A percentile compares a stretch with the other conserved stretches of the same genome.
Conservation (phyloP, 75 land plant species). For the Cryptomeria japonica region DNA sequence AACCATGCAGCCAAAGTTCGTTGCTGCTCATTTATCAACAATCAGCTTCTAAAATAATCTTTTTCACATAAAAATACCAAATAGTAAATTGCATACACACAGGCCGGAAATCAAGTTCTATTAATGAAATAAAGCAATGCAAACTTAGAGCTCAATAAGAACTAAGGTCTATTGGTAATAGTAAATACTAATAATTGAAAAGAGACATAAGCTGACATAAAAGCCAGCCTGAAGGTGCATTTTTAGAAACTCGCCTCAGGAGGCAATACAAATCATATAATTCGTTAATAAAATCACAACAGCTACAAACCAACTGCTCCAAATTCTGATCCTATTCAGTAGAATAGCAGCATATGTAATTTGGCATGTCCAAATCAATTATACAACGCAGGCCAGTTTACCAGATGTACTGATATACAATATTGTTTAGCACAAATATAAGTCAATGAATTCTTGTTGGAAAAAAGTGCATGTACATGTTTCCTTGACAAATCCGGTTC, state of each 20-base stretch:
- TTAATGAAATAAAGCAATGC: not conserved
- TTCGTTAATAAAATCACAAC: not conserved
- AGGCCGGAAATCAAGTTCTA: not conserved
- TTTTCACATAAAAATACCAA: not conserved
- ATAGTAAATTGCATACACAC: not conserved
- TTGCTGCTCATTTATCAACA: not conserved
- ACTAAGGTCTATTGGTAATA: not conserved
- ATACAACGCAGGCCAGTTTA: not conserved
- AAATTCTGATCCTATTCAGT: not conserved
- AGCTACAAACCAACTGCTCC: not conserved
- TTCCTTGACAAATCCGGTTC: not conserved
- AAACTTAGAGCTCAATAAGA: not conserved
- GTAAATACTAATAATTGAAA: not conserved
- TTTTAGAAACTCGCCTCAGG: not conserved
- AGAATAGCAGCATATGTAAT: not conserved
- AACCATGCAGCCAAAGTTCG: not conserved
- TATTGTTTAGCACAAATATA: not conserved
- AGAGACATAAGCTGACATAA: not conserved
- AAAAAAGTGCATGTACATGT: not conserved
- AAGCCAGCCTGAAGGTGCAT: not conserved
- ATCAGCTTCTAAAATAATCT: not conserved
- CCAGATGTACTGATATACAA: not conserved
- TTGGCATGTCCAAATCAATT: not conserved
- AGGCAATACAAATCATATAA: not conserved
- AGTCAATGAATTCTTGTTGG: not conserved